Evolutionary conservation across 2,329 filamentous ascomycete genomes (phyloP).

Genomic region (Amylocarpus encephaloides): DNA sequence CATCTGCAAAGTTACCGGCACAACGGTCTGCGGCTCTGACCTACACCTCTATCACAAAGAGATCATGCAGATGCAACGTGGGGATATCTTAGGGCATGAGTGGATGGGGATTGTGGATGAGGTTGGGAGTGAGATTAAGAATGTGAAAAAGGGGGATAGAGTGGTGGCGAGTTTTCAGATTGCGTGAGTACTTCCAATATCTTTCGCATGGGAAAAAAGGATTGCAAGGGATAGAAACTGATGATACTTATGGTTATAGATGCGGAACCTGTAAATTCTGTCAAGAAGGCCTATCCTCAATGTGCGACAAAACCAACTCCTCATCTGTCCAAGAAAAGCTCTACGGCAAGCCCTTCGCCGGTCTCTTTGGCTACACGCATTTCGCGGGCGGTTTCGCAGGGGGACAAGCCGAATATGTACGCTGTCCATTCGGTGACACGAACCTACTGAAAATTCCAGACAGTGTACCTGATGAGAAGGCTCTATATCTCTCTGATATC

Average conservation of each 20-base stretch:
- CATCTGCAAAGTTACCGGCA: conserved; percentile 29
- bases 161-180: conserved; percentile 64
- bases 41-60: conserved; percentile 31
- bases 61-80: conserved; percentile 41
- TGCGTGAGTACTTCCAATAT: conserved; percentile 38
- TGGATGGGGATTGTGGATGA: conserved; percentile 54
- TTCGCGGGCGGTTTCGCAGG: conserved; percentile 63
- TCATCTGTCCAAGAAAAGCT: conserved; percentile 55
- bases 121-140: conserved; percentile 44
- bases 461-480: conserved; percentile 60
- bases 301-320: conserved; percentile 52
- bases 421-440: conserved; percentile 58
- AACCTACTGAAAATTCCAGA: conserved; percentile 60
- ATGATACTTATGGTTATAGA: not conserved
- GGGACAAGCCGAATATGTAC: conserved; percentile 60
- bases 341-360: conserved; percentile 43
- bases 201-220: not conserved
- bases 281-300: conserved; percentile 45
- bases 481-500: conserved; percentile 58
- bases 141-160: conserved; percentile 46
- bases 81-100: conserved; percentile 56
- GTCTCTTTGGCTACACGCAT: conserved; percentile 50
- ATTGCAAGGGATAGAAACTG: not conserved
- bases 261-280: conserved; percentile 50
- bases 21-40: conserved; percentile 31